Conservation (phyloP, 257 asterid genomes). For the Primulina huaijiensis region DNA sequence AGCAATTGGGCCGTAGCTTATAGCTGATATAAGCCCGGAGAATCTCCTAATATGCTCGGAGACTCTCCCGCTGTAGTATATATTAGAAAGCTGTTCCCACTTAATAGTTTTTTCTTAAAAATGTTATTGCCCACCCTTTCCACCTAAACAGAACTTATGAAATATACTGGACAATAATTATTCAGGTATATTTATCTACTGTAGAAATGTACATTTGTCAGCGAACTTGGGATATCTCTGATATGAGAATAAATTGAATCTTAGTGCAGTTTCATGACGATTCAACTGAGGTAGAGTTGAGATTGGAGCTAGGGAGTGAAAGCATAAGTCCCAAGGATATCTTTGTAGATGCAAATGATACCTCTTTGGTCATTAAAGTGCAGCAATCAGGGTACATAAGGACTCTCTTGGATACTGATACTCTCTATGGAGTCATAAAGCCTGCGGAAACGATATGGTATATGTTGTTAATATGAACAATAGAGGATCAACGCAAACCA, state of each 20-base stretch:
- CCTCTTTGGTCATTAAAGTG: constrained; percentile 61
- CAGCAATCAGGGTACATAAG: constrained; percentile 46
- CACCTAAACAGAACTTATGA: not conserved
- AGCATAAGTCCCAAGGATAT: constrained; percentile 53
- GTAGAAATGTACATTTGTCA: not conserved
- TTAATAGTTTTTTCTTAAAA: not conserved
- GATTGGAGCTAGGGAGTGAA: constrained; percentile 63
- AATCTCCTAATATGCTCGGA: too few relatives aligned
- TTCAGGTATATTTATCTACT: not conserved
- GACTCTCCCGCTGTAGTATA: too few relatives aligned
- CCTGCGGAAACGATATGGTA: constrained; percentile 95
- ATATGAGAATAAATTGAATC: constrained; percentile 17
- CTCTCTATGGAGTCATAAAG: constrained; percentile 71
- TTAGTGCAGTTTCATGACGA: constrained; percentile 73
- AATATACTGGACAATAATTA: not conserved
- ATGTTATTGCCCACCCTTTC: not conserved
- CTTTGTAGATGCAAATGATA: constrained; percentile 69
- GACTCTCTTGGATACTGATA: constrained; percentile 66
- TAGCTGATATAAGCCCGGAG: too few relatives aligned
- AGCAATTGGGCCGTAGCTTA: too few relatives aligned
- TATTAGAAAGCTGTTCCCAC: too few relatives aligned
- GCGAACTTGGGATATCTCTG: constrained; percentile 16
- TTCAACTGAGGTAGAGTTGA: constrained; percentile 77
- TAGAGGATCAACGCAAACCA: not conserved
- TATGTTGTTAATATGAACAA: constrained; percentile 7